Evolutionary conservation across 202 grass and related monocot genomes (phyloP).

Genomic region (Dendrocalamus latiflorus): DNA sequence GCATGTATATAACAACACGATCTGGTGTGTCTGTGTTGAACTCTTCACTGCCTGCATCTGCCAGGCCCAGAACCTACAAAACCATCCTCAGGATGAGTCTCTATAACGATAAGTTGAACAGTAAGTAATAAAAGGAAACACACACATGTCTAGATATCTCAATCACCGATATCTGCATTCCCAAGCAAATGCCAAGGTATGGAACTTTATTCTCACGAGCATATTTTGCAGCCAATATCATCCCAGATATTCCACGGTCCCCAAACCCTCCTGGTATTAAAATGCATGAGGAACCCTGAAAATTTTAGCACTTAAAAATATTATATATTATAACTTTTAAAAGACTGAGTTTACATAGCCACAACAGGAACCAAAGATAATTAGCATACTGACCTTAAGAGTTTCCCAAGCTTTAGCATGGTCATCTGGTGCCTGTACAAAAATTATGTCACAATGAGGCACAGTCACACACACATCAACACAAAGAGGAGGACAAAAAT

Average conservation of each 20-base stretch:
- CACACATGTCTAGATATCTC: constrained; percentile 84
- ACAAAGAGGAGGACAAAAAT: neutral
- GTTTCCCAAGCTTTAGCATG: constrained; percentile 82
- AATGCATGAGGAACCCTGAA: constrained; percentile 82
- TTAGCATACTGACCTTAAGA: constrained; percentile 53
- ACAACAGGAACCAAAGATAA: constrained; percentile 3
- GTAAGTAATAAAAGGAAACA: constrained; percentile 25
- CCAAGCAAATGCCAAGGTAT: constrained; percentile 98
- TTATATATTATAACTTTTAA: neutral
- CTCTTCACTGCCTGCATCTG: constrained; percentile 87
- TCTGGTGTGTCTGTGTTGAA: constrained; percentile 56
- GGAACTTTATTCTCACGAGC: too few relatives aligned
- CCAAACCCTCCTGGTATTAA: constrained; percentile 93
- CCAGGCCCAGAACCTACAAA: constrained; percentile 62
- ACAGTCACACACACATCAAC: constrained; percentile 22
- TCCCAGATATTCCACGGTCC: constrained; percentile 88
- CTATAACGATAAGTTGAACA: neutral
- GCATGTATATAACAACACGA: constrained; percentile 87
- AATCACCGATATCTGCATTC: constrained; percentile 97
- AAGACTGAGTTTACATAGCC: neutral
- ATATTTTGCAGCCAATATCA: constrained; percentile 96
- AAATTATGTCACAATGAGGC: constrained; percentile 9
- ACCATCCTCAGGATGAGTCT: constrained; percentile 18
- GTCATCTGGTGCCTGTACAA: constrained; percentile 61
- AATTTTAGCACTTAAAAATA: constrained; percentile 21